phyloP scores from a whole-genome alignment of 176 grass and related monocot species.

The Musa troglodytarum region DNA sequence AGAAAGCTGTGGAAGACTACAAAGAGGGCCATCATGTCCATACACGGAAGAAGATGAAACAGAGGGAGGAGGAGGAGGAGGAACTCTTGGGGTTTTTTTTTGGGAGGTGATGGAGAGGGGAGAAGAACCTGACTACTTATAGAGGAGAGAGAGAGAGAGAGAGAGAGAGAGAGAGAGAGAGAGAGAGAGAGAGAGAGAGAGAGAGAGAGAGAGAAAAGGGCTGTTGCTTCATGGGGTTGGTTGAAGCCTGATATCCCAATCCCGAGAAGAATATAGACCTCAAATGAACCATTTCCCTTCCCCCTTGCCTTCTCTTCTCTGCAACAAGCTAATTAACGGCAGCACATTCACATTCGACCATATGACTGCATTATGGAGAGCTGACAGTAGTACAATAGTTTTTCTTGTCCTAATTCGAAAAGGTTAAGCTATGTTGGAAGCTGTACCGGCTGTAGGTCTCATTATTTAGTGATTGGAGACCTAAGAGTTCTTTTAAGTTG shows the following conservation, averaged over 20 bases:
- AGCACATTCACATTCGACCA: not conserved
- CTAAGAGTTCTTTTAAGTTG: not conserved
- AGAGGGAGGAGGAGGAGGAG: not conserved
- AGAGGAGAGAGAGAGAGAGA: not conserved
- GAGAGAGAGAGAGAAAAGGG: too few species aligned
- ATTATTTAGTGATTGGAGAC: not conserved
- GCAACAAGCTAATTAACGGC: too few species aligned
- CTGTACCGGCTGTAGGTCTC: not conserved
- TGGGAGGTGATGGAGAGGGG: not conserved
- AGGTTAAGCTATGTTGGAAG: not conserved
- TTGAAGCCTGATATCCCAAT: not conserved
- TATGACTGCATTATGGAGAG: not conserved
- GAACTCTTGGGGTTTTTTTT: not conserved
- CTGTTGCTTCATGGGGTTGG: not conserved
- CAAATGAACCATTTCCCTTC: too few species aligned
- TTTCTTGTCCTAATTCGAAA: not conserved
- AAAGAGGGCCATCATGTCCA: slow-evolving; percentile 37
- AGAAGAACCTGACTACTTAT: not conserved
- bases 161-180: not conserved
- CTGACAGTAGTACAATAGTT: not conserved
- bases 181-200: not conserved
- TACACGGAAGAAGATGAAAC: too few species aligned
- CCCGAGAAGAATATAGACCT: slow-evolving; percentile 8
- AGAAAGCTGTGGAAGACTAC: slow-evolving; percentile 99
- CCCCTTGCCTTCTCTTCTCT: too few species aligned